Evolutionary conservation across 2,329 filamentous ascomycete species (phyloP), one percentile per base, ranked within the genome.

Genomic region (Nothopassalora personata): DNA sequence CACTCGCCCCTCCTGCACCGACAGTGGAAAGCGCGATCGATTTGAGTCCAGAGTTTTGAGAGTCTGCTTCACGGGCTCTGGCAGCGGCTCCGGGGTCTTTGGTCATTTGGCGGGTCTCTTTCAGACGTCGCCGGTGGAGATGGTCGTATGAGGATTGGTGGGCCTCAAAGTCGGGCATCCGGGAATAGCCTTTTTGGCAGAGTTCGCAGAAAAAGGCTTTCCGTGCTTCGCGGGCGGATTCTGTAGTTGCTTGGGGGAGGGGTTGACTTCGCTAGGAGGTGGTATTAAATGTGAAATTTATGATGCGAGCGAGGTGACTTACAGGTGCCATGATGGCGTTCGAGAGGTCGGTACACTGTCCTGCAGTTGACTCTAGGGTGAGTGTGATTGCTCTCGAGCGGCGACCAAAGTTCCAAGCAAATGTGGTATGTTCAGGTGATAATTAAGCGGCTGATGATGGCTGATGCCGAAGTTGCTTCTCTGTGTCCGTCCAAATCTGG

Each of bases 61-160:
- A 60, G 56, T 72, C 67, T 34, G 85, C 84, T 67, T 84, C 85
- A n/a, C 86, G 80, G 1, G 87, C 85, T 66, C 85, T 84, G 23
- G 81, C 83, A 13, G 80, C 82, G 27, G 85, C 86, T 56, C 81
- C 82, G 1, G 88, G 86, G 65, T 91, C 87, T 66, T 87, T 85
- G 33, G 88, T 86, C 80, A 92, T 87, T 69, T 89, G 86, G 75
- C 91, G 91, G 89, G 93, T 91, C 69, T 94, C 89, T 75, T 90
- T 90, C 59, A 92, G 83, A 53, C 90, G 88, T 72, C 77, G 67
- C 73, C 91, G 92, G 76, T 99, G 94, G 68, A 90, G 89, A 76
- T 99, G 94, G 72, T 97, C 94, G 75, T 97, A 97, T 69, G 89
- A 94, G 64, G 86, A 86, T 58, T 97, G 89, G 74, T 99, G 94